Percentiles rank a stretch among this genome's conserved stretches.
These are phyloP conservation scores for Oropetium thomaeum DNA, from an alignment of 176 grass and related monocot genomes.

Conservation along the genomic window DNA sequence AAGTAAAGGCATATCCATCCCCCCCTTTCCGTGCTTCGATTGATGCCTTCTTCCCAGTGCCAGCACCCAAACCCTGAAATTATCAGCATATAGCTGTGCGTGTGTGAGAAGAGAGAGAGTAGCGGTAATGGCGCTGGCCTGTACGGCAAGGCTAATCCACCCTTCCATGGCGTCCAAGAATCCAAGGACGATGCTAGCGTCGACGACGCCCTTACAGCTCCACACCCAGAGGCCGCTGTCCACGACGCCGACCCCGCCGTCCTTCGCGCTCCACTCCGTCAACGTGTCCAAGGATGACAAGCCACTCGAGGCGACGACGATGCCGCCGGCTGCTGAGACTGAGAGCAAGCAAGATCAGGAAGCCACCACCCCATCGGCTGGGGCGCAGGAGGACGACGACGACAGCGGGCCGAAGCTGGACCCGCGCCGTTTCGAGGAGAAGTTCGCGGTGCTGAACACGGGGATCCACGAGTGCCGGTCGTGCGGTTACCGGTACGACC, in stretches of 20 bases:
- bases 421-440: conserved; percentile 69
- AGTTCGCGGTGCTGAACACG: conserved; percentile 89
- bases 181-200: neutral
- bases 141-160: conserved; percentile 40
- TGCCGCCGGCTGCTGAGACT: neutral
- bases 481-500: conserved; percentile 83
- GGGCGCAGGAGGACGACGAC: conserved; percentile 17
- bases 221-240: neutral
- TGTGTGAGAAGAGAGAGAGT: neutral
- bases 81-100: neutral
- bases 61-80: neutral
- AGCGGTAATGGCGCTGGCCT: conserved; percentile 48
- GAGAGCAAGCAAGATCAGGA: conserved; percentile 19
- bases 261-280: conserved; percentile 49
- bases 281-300: conserved; percentile 85
- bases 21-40: conserved; percentile 23
- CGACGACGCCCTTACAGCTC: neutral
- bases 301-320: conserved; percentile 33
- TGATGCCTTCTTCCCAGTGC: conserved; percentile 24
- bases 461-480: conserved; percentile 88
- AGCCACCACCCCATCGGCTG: neutral
- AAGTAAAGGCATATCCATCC: conserved; percentile 39
- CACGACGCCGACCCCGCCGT: neutral
- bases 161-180: conserved; percentile 30
- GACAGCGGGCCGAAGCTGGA: conserved; percentile 39